Evolutionary conservation across 164 flowering plant species (phyloP).

Genomic region (Amborella trichopoda): DNA sequence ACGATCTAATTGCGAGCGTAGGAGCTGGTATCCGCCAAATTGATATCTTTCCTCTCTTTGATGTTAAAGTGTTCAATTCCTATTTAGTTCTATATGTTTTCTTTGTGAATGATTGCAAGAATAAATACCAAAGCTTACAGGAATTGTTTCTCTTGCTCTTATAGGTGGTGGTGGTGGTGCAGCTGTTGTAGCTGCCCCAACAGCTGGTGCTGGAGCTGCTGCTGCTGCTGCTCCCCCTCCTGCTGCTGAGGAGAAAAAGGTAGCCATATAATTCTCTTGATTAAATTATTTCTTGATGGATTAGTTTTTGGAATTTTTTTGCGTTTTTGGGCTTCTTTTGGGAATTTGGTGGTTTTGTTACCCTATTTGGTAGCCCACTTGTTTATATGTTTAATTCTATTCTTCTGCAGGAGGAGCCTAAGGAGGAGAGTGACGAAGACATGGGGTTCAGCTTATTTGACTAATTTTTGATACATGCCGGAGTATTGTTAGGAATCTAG

Average conservation of each 20-base stretch:
- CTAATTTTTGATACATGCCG: neutral
- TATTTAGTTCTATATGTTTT: neutral
- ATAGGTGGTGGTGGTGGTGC: conserved; percentile 11
- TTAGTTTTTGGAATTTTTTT: too few relatives aligned
- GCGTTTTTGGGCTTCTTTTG: too few relatives aligned
- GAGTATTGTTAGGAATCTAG: too few relatives aligned
- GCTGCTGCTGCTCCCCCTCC: conserved; percentile 9
- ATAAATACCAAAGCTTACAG: too few relatives aligned
- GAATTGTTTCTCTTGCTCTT: neutral
- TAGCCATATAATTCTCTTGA: neutral
- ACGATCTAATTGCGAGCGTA: conserved; percentile 7
- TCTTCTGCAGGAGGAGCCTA: conserved; percentile 4
- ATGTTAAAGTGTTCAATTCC: neutral
- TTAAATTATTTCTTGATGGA: too few relatives aligned
- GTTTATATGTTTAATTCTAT: neutral
- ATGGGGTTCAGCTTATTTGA: conserved; percentile 7
- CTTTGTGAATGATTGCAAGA: too few relatives aligned
- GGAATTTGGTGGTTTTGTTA: too few relatives aligned
- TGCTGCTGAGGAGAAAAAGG: conserved; percentile 9
- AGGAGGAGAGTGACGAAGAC: conserved; percentile 6
- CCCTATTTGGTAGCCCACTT: too few relatives aligned
- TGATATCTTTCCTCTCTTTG: neutral
- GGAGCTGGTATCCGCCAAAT: conserved; percentile 7
- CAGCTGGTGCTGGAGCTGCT: conserved; percentile 2
- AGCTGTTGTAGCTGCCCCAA: conserved; percentile 2